phyloP scores from a whole-genome alignment of 108 stramenopile species.

The Aurantiochytrium sp. region DNA sequence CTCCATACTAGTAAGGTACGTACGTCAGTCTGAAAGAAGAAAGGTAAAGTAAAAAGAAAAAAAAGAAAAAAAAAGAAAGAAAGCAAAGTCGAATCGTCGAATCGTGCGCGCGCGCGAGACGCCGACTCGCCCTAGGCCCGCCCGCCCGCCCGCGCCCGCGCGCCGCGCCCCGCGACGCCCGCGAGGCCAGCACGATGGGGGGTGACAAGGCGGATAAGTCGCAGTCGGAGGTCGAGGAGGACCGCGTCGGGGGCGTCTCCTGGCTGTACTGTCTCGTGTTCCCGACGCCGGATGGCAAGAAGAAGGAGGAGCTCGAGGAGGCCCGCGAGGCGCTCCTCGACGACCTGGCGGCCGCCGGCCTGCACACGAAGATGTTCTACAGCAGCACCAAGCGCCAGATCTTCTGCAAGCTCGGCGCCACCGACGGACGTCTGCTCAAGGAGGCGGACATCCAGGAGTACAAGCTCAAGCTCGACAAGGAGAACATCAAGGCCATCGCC shows the following conservation, averaged over 20 bases:
- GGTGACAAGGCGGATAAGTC: too few relatives aligned
- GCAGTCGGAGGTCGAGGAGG: neutral
- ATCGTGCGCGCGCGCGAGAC: too few relatives aligned
- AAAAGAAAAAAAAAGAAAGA: too few relatives aligned
- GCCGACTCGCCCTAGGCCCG: too few relatives aligned
- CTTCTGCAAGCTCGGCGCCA: slow-evolving; percentile 28
- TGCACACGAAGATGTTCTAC: neutral
- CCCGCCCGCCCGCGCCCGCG: too few relatives aligned
- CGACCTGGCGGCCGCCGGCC: neutral
- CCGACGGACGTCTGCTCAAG: neutral
- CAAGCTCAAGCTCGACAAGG: neutral
- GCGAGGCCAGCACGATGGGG: too few relatives aligned
- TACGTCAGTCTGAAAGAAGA: too few relatives aligned
- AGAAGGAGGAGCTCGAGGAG: neutral
- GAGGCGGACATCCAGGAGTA: slow-evolving; percentile 1
- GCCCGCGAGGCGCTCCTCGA: neutral
- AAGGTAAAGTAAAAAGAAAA: too few relatives aligned
- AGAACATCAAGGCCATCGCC: neutral
- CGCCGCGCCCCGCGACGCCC: too few relatives aligned
- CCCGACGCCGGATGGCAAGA: neutral
- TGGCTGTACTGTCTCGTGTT: slow-evolving; percentile 18
- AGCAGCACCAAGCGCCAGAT: slow-evolving; percentile 22
- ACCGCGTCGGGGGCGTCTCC: neutral
- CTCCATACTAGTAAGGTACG: too few relatives aligned
- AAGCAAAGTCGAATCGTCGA: too few relatives aligned